Base-by-base conservation (phyloP, 352 stramenopile genomes). In the Pythium brachiatum region DNA sequence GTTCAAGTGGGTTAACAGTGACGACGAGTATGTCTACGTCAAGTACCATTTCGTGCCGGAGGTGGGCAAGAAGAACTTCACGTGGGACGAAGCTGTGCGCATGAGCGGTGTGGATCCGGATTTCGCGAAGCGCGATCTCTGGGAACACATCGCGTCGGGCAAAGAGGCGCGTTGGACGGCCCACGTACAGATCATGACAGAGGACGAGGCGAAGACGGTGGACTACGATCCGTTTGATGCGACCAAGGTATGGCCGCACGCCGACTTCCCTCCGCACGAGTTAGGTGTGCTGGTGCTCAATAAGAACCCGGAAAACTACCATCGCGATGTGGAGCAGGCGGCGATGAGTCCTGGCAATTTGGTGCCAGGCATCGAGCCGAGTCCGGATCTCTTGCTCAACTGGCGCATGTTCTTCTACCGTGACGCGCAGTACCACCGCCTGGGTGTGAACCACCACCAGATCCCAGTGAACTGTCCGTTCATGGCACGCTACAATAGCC, bases 41-140 rank as follows among this genome's bases (percentile, higher is more conserved):
- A 98, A 98, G 77, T 98, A 97, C 66, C 92, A 98, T 69, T 95
- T 94, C 66, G 96, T 97, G 66, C 92, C 91, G 18, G 86, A 97
- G 69, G 86, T 93, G 47, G 92, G 91, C 15, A 92, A 96, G 63
- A 85, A 86, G 56, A 96, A 96, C 69, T 70, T 98, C 23, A 74
- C 80, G 0, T 83, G 89, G 39, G 83, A 88, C n/a, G 78, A 96
- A 52, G 91, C 92, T 0, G 74, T 74, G 8, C 63, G 62, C 18
- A 71, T 97, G 43, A 76, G 75, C 5, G 79, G 76, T 15, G 76
- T 73, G 9, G 87, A 97, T 70, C 91, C 90, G 13, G 87, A 97
- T 68, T 96, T 96, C 57, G 74, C 88, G 18, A 97, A 87, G 63
- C 83, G 90, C 23, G 92, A 98, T 66, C 73, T 98, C 56, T 98